Evolutionary conservation across 495 filamentous ascomycete species (phyloP).

Genomic region (Clohesyomyces aquaticus): DNA sequence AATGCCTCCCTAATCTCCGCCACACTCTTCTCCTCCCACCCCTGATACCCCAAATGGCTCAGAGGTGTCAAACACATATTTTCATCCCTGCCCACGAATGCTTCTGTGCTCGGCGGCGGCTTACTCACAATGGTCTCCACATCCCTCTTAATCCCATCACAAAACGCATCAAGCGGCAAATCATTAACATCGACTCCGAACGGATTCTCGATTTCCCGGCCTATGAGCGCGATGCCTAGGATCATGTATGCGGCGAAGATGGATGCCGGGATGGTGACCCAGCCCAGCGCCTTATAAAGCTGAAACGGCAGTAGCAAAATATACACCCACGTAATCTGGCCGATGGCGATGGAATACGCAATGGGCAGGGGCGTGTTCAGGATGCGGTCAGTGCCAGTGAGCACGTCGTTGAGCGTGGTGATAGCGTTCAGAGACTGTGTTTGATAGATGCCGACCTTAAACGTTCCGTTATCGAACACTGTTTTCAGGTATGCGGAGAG

Average conservation of each 20-base stretch:
- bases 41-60: slow-evolving; percentile 58
- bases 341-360: slow-evolving; percentile 83
- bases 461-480: slow-evolving; percentile 54
- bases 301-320: slow-evolving; percentile 85
- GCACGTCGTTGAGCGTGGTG: slow-evolving; percentile 68
- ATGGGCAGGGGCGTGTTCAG: slow-evolving; percentile 82
- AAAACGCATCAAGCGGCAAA: slow-evolving; percentile 77
- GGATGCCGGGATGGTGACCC: slow-evolving; percentile 84
- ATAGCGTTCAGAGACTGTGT: slow-evolving; percentile 45
- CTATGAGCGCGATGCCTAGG: slow-evolving; percentile 74
- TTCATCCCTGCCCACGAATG: slow-evolving; percentile 60
- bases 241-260: slow-evolving; percentile 82
- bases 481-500: slow-evolving; percentile 42
- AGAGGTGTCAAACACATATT: slow-evolving; percentile 74
- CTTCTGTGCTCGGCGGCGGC: slow-evolving; percentile 57
- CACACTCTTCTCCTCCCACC: slow-evolving; percentile 65
- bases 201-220: slow-evolving; percentile 82
- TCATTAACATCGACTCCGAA: slow-evolving; percentile 90
- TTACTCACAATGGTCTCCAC: slow-evolving; percentile 71
- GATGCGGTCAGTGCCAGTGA: slow-evolving; percentile 77
- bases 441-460: slow-evolving; percentile 51
- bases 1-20: slow-evolving; percentile 63
- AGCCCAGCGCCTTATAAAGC: slow-evolving; percentile 62
- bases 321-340: slow-evolving; percentile 88
- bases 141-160: slow-evolving; percentile 69